Conservation (phyloP, 805 yeast genomes). For the Candida berthetii region DNA sequence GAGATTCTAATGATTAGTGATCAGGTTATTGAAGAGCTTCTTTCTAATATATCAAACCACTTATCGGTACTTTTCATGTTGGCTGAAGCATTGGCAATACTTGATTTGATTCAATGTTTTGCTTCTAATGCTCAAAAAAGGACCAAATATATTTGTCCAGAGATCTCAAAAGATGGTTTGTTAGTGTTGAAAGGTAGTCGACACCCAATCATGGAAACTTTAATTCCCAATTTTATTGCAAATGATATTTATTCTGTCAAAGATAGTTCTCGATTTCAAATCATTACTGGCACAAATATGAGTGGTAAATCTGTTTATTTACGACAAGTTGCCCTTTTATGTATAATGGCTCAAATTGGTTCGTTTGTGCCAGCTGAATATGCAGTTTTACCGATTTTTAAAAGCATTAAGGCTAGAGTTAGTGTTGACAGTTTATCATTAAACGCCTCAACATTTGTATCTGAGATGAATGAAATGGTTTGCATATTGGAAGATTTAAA, state of each 20-base stretch:
- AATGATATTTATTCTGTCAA: constrained; percentile 31
- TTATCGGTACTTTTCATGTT: constrained; percentile 32
- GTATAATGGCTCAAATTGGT: constrained; percentile 54
- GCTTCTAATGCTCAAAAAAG: constrained; percentile 20
- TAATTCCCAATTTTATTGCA: constrained; percentile 23
- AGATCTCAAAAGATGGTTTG: constrained; percentile 25
- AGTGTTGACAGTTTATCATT: constrained; percentile 27
- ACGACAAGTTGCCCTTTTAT: constrained; percentile 41
- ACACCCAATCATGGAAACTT: constrained; percentile 36
- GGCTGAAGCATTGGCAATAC: constrained; percentile 35
- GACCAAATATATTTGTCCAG: constrained; percentile 27
- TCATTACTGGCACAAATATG: constrained; percentile 57
- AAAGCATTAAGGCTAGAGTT: constrained; percentile 30
- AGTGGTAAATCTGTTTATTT: constrained; percentile 58
- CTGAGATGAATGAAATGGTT: constrained; percentile 43
- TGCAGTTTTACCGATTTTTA: constrained; percentile 35
- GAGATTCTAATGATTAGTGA: constrained; percentile 39
- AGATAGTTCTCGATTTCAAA: constrained; percentile 33
- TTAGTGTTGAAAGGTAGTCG: constrained; percentile 24
- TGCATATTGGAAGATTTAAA: constrained; percentile 32
- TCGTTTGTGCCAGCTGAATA: constrained; percentile 40
- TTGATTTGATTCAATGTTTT: constrained; percentile 33
- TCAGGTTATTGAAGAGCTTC: constrained; percentile 25
- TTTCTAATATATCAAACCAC: constrained; percentile 18
- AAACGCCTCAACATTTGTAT: constrained; percentile 35